phyloP scores from a whole-genome alignment of 805 yeast genomes.

The Candida peoriensis region DNA sequence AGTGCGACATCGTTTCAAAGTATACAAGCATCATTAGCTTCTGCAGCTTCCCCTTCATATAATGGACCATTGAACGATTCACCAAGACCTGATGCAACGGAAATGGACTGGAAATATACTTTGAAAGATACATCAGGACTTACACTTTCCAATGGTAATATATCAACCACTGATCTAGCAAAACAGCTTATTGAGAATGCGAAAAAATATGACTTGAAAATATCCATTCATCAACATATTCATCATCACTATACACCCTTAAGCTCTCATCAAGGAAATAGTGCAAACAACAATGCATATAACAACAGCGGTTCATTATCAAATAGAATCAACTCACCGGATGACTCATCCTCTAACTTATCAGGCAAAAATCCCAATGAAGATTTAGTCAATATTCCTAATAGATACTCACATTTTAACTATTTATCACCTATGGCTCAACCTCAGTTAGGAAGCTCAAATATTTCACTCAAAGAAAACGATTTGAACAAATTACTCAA shows the following conservation, averaged over 20 bases:
- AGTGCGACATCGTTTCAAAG: not conserved
- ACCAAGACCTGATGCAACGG: slow-evolving; percentile 25
- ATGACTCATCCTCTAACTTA: slow-evolving; percentile 19
- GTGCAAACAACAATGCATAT: not conserved
- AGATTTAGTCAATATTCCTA: slow-evolving; percentile 35
- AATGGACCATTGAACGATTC: slow-evolving; percentile 6
- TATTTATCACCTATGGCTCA: slow-evolving; percentile 70
- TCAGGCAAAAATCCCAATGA: slow-evolving; percentile 11
- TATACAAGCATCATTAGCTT: slow-evolving; percentile 1
- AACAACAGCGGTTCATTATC: too few species aligned
- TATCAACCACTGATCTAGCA: slow-evolving; percentile 48
- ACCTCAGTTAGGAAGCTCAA: slow-evolving; percentile 62
- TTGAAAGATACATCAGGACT: slow-evolving; percentile 41
- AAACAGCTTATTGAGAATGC: slow-evolving; percentile 58
- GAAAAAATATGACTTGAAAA: slow-evolving; percentile 45
- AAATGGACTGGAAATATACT: slow-evolving; percentile 61
- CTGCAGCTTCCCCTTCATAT: slow-evolving; percentile 5
- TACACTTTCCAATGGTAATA: slow-evolving; percentile 45
- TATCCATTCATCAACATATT: slow-evolving; percentile 81
- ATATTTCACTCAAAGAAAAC: slow-evolving; percentile 37
- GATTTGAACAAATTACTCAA: slow-evolving; percentile 43
- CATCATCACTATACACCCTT: slow-evolving; percentile 70
- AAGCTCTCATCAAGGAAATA: slow-evolving; percentile 34
- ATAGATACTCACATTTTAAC: slow-evolving; percentile 67
- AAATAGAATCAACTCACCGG: slow-evolving; percentile 17